Evolutionary conservation across 805 yeast genomes (phyloP).

Genomic region (Candida maesae): DNA sequence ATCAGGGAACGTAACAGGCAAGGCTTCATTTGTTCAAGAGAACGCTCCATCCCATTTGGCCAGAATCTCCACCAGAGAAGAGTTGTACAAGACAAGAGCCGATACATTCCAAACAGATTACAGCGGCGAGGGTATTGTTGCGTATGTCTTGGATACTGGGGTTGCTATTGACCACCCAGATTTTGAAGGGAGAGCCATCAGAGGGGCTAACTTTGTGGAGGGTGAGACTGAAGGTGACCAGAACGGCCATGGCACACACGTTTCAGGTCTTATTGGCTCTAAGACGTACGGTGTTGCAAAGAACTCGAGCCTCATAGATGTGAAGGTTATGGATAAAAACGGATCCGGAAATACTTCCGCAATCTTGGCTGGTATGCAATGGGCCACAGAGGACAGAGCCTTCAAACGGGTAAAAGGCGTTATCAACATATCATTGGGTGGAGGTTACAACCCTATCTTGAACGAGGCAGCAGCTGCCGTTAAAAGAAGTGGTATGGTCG

Average conservation of each 20-base stretch:
- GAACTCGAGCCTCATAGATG: constrained; percentile 54
- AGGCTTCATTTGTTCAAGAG: constrained; percentile 25
- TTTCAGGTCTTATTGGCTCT: constrained; percentile 85
- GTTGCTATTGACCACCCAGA: constrained; percentile 54
- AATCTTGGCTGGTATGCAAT: constrained; percentile 63
- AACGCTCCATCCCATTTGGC: constrained; percentile 63
- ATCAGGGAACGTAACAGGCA: too few relatives aligned
- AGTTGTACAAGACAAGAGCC: constrained; percentile 4
- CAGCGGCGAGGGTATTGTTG: constrained; percentile 59
- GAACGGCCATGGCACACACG: constrained; percentile 92
- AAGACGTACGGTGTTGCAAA: constrained; percentile 80
- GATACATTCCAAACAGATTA: constrained; percentile 41
- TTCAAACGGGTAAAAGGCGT: constrained; percentile 44
- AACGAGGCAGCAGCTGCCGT: constrained; percentile 79
- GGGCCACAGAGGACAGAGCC: constrained; percentile 53
- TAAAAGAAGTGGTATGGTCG: constrained; percentile 57
- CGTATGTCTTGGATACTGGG: constrained; percentile 84
- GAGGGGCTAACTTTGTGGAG: constrained; percentile 58
- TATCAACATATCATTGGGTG: constrained; percentile 79
- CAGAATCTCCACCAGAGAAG: constrained; percentile 46
- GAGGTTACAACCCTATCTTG: constrained; percentile 56
- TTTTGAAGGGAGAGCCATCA: constrained; percentile 55
- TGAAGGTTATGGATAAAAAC: constrained; percentile 60
- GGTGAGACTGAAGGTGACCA: constrained; percentile 51
- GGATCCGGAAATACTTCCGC: constrained; percentile 69